Evolutionary conservation across 164 flowering plant genomes (phyloP).

Genomic region (Euptelea pleiosperma): DNA sequence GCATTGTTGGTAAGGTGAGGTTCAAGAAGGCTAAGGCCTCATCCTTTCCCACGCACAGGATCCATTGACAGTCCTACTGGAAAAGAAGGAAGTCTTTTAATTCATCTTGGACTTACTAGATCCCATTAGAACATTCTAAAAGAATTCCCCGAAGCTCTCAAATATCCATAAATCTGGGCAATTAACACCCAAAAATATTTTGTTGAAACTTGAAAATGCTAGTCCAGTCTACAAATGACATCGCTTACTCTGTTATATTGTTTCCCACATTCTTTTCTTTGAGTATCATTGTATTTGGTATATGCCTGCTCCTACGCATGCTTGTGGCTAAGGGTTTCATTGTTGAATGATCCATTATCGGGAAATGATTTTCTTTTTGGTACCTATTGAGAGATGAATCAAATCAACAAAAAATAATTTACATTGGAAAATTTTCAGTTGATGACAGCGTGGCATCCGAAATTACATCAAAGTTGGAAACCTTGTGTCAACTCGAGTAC

Average conservation of each 20-base stretch:
- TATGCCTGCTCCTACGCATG: background rate
- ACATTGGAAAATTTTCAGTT: slow-evolving; percentile 48
- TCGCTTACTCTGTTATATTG: background rate
- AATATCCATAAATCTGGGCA: background rate
- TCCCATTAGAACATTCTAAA: too few relatives aligned
- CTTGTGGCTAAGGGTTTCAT: background rate
- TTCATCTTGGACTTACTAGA: too few relatives aligned
- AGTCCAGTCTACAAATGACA: background rate
- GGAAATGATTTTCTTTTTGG: background rate
- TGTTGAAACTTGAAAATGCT: background rate
- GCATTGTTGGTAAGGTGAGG: too few relatives aligned
- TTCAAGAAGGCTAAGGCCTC: too few relatives aligned
- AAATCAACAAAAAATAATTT: background rate
- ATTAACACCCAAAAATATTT: background rate
- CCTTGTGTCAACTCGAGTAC: slow-evolving; percentile 45
- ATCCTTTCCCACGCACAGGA: too few relatives aligned
- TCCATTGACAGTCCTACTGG: too few relatives aligned
- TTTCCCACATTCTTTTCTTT: background rate
- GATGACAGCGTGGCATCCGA: slow-evolving; percentile 60
- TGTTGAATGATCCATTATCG: background rate
- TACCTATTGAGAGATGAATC: background rate
- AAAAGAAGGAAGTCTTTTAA: too few relatives aligned
- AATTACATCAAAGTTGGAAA: slow-evolving; percentile 56
- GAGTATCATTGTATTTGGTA: background rate
- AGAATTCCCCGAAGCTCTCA: background rate